Percentiles rank a stretch among this genome's conserved stretches.
Evolutionary conservation across 2,329 filamentous ascomycete genomes (phyloP).

Genomic region (Paraphoma sp.): DNA sequence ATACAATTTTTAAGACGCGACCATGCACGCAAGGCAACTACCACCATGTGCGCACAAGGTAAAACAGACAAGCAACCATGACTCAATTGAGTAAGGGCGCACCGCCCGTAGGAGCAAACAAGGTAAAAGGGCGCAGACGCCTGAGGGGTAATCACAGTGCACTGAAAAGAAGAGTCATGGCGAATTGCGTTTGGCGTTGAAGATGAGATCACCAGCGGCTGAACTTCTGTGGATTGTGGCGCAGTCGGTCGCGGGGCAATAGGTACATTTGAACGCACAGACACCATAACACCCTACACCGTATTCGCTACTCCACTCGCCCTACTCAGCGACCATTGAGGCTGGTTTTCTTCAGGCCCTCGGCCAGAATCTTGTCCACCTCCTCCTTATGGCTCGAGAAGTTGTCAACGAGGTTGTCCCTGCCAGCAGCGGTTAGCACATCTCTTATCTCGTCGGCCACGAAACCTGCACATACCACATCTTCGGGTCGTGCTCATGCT

Average conservation of each 20-base stretch:
- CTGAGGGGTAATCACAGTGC: background rate
- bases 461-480: conserved; percentile 52
- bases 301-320: background rate
- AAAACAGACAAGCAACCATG: conserved; percentile 22
- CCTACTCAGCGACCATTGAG: conserved; percentile 1
- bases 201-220: conserved; percentile 6
- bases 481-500: conserved; percentile 54
- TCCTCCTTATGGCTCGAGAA: conserved; percentile 57
- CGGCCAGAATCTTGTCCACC: conserved; percentile 53
- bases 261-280: background rate
- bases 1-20: conserved; percentile 1
- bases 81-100: background rate
- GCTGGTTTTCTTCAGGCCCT: conserved; percentile 33
- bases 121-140: conserved; percentile 11
- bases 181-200: conserved; percentile 1
- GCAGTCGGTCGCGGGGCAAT: conserved; percentile 5
- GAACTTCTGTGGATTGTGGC: background rate
- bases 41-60: conserved; percentile 8
- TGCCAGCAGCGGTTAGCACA: conserved; percentile 11
- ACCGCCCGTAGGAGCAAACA: background rate
- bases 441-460: background rate
- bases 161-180: conserved; percentile 12
- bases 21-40: conserved; percentile 2
- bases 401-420: conserved; percentile 60
- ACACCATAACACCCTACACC: background rate